These are phyloP conservation scores for Ramicandelaber brevisporus DNA, from an alignment of 192 early-diverging fungal species.

Conservation along the genomic window DNA sequence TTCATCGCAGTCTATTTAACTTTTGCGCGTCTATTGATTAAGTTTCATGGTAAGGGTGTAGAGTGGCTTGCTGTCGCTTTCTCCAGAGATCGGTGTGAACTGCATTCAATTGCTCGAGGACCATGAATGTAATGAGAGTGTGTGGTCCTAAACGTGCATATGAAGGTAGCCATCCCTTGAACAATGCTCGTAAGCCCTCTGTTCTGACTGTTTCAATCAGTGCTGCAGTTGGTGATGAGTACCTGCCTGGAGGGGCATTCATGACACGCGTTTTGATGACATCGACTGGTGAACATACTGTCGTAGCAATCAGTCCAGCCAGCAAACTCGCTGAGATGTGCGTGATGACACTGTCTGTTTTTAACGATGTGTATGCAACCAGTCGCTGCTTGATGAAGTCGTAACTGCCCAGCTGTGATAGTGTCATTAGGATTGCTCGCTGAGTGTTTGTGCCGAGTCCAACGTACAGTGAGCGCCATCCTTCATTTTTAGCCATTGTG, in stretches of 20 bases:
- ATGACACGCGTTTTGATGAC: constrained; percentile 72
- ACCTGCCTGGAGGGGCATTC: constrained; percentile 25
- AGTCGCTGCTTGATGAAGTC: constrained; percentile 54
- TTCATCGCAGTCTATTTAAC: no score
- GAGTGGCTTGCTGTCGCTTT: no score
- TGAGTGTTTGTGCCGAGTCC: constrained; percentile 76
- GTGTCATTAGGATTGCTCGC: constrained; percentile 67
- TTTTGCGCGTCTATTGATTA: no score
- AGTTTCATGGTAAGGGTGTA: no score
- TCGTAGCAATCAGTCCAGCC: constrained; percentile 49
- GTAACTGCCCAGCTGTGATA: constrained; percentile 44
- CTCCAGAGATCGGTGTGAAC: no score
- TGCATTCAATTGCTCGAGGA: constrained; percentile 62
- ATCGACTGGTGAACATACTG: constrained; percentile 50
- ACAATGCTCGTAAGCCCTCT: constrained; percentile 44
- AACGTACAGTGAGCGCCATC: constrained; percentile 49
- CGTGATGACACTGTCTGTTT: constrained; percentile 29
- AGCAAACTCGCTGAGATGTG: constrained; percentile 47
- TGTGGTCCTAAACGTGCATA: constrained; percentile 63
- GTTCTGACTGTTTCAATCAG: constrained; percentile 24
- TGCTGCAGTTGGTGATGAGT: constrained; percentile 10
- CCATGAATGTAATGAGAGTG: constrained; percentile 60
- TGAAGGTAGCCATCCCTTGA: constrained; percentile 66
- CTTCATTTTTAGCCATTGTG: constrained; percentile 60
- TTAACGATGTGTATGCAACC: constrained; percentile 22